Conservation (phyloP, 1,139 yeast species). For the Nakaseomyces glabratus region DNA sequence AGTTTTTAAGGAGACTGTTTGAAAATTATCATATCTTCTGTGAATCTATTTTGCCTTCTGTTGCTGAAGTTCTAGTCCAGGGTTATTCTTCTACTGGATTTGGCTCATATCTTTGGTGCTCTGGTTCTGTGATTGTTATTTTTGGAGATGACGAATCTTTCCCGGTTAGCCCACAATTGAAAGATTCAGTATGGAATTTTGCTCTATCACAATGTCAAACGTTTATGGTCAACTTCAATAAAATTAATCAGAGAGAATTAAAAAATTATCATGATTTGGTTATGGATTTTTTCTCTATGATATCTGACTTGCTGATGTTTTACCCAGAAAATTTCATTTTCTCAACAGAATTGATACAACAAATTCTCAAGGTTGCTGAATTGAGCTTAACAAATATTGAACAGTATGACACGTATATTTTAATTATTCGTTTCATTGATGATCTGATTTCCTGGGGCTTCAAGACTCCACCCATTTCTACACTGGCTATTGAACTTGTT, state of each 20-base stretch:
- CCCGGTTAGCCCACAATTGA: conserved; percentile 28
- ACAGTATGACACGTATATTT: conserved; percentile 62
- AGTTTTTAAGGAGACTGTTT: conserved; percentile 56
- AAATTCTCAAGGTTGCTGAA: conserved; percentile 54
- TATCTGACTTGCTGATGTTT: conserved; percentile 69
- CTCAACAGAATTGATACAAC: conserved; percentile 46
- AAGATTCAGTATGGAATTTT: conserved; percentile 44
- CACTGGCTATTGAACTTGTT: conserved; percentile 43
- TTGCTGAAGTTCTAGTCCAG: conserved; percentile 53
- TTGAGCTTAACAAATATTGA: conserved; percentile 44
- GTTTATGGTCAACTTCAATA: conserved; percentile 34
- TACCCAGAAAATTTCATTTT: conserved; percentile 60
- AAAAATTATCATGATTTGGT: conserved; percentile 56
- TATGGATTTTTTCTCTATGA: conserved; percentile 84
- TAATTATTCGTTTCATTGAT: conserved; percentile 66
- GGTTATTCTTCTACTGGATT: conserved; percentile 61
- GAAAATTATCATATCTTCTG: conserved; percentile 48
- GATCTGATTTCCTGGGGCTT: conserved; percentile 82
- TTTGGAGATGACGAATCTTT: conserved; percentile 52
- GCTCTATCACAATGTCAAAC: conserved; percentile 39
- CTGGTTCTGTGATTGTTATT: conserved; percentile 74
- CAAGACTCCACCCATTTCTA: conserved; percentile 67
- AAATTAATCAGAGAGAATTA: conserved; percentile 31
- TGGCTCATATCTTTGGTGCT: conserved; percentile 88
- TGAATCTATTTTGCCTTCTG: conserved; percentile 50